Percentiles rank a stretch among this genome's conserved stretches.
These are phyloP conservation scores for Populus hybrid DNA, from an alignment of 441 rosid genomes.

Conservation along the genomic window DNA sequence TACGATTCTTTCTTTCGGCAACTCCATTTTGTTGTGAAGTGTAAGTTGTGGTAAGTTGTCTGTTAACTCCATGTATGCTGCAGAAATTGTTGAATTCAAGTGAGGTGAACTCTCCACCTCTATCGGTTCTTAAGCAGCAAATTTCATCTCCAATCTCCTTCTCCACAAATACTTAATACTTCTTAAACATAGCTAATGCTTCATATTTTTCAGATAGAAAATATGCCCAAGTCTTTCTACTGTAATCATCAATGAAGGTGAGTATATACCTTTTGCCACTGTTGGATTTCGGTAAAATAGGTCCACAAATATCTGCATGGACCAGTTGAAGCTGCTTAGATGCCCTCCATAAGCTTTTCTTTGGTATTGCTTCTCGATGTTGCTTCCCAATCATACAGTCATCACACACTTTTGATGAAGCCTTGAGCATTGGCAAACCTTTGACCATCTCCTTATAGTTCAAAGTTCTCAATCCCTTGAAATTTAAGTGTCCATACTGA, in stretches of 20 bases:
- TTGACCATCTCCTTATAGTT: not conserved
- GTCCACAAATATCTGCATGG: not conserved
- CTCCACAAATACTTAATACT: not conserved
- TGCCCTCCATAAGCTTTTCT: not conserved
- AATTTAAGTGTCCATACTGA: not conserved
- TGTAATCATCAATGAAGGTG: slow-evolving; percentile 3
- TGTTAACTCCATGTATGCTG: not conserved
- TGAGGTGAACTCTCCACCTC: not conserved
- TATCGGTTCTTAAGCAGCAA: not conserved
- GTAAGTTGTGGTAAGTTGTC: not conserved
- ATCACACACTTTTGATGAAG: too few relatives aligned
- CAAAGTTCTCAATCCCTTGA: not conserved
- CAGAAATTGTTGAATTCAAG: not conserved
- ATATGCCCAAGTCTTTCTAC: not conserved
- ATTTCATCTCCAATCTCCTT: not conserved
- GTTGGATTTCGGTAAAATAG: not conserved
- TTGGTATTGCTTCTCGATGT: too few relatives aligned
- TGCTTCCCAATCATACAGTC: not conserved
- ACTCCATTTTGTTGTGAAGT: not conserved
- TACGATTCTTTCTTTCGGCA: not conserved
- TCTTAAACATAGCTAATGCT: not conserved
- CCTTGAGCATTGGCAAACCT: not conserved
- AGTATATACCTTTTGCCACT: not conserved
- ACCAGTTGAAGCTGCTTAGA: not conserved
- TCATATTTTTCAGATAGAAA: not conserved